Base-by-base conservation (phyloP, 1,139 yeast genomes). In the Wickerhamomyces sp. region DNA sequence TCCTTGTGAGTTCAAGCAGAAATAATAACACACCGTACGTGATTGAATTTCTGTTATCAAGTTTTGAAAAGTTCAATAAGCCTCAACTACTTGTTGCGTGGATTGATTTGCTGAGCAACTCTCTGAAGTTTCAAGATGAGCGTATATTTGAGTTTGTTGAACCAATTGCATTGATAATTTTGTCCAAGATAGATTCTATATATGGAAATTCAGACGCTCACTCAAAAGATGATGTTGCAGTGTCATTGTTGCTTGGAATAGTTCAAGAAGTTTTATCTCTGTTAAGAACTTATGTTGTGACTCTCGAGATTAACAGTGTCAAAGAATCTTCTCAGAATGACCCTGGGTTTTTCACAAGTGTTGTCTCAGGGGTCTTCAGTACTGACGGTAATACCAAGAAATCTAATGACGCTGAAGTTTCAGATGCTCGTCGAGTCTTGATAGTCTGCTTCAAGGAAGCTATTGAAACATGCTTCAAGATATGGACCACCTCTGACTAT, bases 341-440 rank as follows among this genome's bases (percentile, higher is more conserved):
- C 13, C 76, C 74, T 27, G 84, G 86, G 0, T 84, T 86, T 59
- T 76, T 86, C 51, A 89, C 89, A 0, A 79, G 78, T 48, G 91
- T 87, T 11, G 84, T 85, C 42, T 90, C 87, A 52, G 96, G 96
- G 3, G 96, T 90, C 0, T 88, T 91, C 59, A 85, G 82, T 48
- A 79, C 85, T 10, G 97, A 90, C 54, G 73, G 87, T 0, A 85
- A 90, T 0, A 72, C 74, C 7, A 74, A 79, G 42, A 69, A 30
- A 1, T 14, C 43, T 5, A 44, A 40, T n/a, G 39, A 43, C 3
- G 18, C 30, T 3, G 43, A 43, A 6, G n/a, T 44, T 6, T 42
- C 44, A 4, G 50, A 51, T 27, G 50, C 52, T 23, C 55, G 59
- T 35, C 48, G 45, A 8, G 47, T 50, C 29, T 35, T 56, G 32